These are phyloP conservation scores for Verticillium zaregamsianum DNA, from an alignment of 2,329 filamentous ascomycete genomes.

Conservation along the genomic window DNA sequence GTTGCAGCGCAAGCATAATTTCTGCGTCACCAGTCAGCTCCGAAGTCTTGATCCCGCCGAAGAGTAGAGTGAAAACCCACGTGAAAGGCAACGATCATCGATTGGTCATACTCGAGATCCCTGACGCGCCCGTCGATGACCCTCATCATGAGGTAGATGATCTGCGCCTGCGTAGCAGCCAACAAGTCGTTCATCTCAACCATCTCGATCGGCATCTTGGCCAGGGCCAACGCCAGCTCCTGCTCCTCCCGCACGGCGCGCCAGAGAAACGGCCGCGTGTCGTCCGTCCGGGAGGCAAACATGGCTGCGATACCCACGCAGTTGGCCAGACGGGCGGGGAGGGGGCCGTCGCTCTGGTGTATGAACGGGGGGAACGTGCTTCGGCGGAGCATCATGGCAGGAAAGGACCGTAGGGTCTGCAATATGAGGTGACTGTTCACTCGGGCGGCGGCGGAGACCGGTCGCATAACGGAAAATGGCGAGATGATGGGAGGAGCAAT, in stretches of 20 bases:
- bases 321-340: slow-evolving; percentile 5
- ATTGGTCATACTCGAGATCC: background rate
- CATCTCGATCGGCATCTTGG: too few species aligned
- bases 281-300: slow-evolving; percentile 3
- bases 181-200: background rate
- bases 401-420: slow-evolving; percentile 3
- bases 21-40: too few species aligned
- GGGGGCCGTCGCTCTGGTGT: slow-evolving; percentile 4
- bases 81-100: slow-evolving; percentile 6
- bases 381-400: slow-evolving; percentile 10
- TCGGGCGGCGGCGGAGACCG: background rate
- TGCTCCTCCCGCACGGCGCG: slow-evolving; percentile 6
- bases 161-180: slow-evolving; percentile 6
- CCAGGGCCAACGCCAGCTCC: background rate
- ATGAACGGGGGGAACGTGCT: slow-evolving; percentile 11
- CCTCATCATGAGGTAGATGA: slow-evolving; percentile 11
- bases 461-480: background rate
- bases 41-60: too few species aligned
- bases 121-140: slow-evolving; percentile 3
- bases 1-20: too few species aligned
- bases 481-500: background rate
- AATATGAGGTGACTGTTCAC: background rate
- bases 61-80: background rate
- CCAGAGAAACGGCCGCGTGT: slow-evolving; percentile 6
- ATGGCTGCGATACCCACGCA: slow-evolving; percentile 9